Evolutionary conservation across 1,284 basidiomycete species (phyloP), one percentile per base, ranked within the genome.

Genomic region (Pterulicium gracile): DNA sequence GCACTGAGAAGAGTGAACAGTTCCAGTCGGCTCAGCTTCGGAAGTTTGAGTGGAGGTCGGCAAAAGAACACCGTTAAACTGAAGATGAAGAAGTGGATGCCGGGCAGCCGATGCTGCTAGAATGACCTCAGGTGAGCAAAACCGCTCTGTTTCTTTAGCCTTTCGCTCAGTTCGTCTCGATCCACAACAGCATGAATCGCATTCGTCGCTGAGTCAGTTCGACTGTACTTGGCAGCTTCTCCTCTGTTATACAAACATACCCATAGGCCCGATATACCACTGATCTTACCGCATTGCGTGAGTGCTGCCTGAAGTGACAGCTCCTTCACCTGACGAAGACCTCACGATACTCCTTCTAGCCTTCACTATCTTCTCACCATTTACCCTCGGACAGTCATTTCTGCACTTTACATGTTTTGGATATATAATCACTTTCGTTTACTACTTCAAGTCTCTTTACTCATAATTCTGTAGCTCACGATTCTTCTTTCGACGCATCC

Each of bases 1-100:
- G 87, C 90, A 12, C 68, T 96, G 36, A 77, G 90, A 47, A 75
- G 90, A 56, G 88, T 93, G 32, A 88, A 83, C 54, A 88, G 84
- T 59, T 85, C 85, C 14, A 88, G 86, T 58, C 78, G 82, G 45
- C 65, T 88, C 50, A 88, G 84, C 58, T 88, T 88, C 60, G 83
- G 83, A 14, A 87, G 84, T 56, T 65, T 86, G 41, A 83, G 79
- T 56, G 75, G 73, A 18, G 64, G 72, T 39, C 76, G 78, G 45
- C 70, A 70, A 56, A 74, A 72, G 57, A 74, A 69, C 47, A 65
- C 73, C 17, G 70, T 77, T 48, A 81, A 71, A 58, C 61, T 83
- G 44, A 79, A 70, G 59, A 58, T 81, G 51, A 77, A 70, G 58
- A 69, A 64, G 52, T 81, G 72, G 79, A 61, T 74, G 50, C 77